These are phyloP conservation scores for Ascochyta koolunga DNA, from an alignment of 2,329 filamentous ascomycete species.

Conservation along the genomic window DNA sequence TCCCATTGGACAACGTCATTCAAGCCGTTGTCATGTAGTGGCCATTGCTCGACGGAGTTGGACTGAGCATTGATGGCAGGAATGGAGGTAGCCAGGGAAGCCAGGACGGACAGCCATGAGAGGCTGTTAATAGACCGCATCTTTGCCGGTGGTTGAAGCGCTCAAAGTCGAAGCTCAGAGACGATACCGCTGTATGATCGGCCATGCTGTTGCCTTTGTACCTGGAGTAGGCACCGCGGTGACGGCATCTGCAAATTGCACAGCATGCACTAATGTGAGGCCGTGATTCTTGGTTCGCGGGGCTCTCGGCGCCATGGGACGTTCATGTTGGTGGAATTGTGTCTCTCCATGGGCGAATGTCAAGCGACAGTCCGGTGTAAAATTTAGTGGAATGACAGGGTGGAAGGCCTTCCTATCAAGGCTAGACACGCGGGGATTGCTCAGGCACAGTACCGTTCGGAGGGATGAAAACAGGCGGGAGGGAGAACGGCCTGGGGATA, in stretches of 20 bases:
- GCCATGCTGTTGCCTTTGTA: conserved; percentile 22
- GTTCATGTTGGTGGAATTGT: conserved; percentile 25
- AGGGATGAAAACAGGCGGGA: conserved; percentile 10
- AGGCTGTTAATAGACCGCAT: conserved; percentile 30
- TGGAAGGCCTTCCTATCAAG: conserved; percentile 8
- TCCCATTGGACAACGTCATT: conserved; percentile 60
- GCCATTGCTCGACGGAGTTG: conserved; percentile 48
- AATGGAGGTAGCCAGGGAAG: conserved; percentile 20
- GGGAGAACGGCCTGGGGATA: conserved; percentile 13
- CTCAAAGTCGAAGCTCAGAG: conserved; percentile 23
- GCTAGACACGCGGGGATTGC: conserved; percentile 12
- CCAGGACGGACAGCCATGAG: conserved; percentile 32
- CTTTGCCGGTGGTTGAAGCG: conserved; percentile 18
- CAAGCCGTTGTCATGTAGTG: conserved; percentile 56
- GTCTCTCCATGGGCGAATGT: conserved; percentile 16
- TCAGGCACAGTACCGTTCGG: conserved; percentile 10
- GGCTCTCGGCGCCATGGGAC: conserved; percentile 10
- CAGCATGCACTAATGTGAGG: conserved; percentile 21
- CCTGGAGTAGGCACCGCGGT: conserved; percentile 13
- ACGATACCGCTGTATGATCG: conserved; percentile 16
- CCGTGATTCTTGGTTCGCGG: conserved; percentile 14
- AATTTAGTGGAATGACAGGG: conserved; percentile 12
- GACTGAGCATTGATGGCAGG: conserved; percentile 32
- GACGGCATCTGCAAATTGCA: conserved; percentile 15
- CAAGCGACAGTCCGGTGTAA: conserved; percentile 8